Evolutionary conservation across 108 stramenopile species (phyloP), one percentile per base, ranked within the genome.

Genomic region (Cyclotella cryptica): DNA sequence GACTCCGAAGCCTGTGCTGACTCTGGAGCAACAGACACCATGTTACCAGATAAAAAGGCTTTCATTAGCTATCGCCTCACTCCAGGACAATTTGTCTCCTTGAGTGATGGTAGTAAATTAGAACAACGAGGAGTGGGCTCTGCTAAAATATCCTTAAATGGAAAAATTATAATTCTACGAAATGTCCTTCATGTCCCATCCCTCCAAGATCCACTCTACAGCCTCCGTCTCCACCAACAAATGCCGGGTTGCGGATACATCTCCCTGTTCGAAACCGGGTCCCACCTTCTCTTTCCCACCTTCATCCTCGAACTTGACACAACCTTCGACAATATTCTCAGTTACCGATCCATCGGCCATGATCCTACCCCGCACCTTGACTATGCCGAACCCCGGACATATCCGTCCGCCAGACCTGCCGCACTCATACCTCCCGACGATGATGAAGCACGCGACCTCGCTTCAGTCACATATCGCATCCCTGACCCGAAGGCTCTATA

Each of bases 131-230:
- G n/a, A n/a, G n/a, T n/a, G n/a, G n/a, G n/a, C n/a, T n/a, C n/a
- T n/a, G n/a, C n/a, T n/a, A n/a, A n/a, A 1, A 42, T 70, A 22
- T 40, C 21, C 0, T 43, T 78, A 22, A 69, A 70, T 55, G 77
- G 77, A 1, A 53, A 71, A 19, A n/a, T 65, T n/a, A 21, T 78
- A 1, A 28, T 61, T 14, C 22, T 63, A 11, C 68, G 69, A 1
- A 53, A 78, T n/a, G 39, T 9, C 11, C 77, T 78, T 18, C 69
- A 78, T 30, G 52, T 78, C 29, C 77, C 77, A 0, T 59, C 51
- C 10, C 69, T 78, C 26, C 69, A 69, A 0, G 52, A 15, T 22
- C 62, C 77, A 12, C 51, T 78, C 0, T 78, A 78, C 60, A 43
- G 45, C 45, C 69, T 0, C 49, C 44, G n/a, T n/a, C n/a, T n/a